A percentile compares a stretch with the other conserved stretches of the same genome.
These are phyloP conservation scores for Abrus precatorius DNA, from an alignment of 306 rosid species.

Conservation along the genomic window DNA sequence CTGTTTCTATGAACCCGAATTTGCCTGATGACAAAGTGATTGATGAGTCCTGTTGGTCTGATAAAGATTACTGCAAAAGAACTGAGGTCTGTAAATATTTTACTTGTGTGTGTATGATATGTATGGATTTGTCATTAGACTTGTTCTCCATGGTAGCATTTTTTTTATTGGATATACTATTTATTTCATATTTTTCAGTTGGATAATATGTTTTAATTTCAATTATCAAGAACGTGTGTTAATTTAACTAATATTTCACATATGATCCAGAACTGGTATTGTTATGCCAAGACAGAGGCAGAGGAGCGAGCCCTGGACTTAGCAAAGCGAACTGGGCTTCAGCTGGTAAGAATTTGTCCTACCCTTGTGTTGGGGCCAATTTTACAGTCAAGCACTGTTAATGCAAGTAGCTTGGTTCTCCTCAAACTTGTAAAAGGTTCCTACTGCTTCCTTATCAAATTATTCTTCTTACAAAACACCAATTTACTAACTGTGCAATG, in stretches of 20 bases:
- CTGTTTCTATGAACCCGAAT: conserved; percentile 37
- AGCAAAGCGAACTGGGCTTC: conserved; percentile 62
- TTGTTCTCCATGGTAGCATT: neutral
- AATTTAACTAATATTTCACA: conserved; percentile 13
- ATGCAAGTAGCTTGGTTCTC: conserved; percentile 69
- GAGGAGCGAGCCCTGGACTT: conserved; percentile 72
- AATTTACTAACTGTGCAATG: conserved; percentile 4
- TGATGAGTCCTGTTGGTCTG: conserved; percentile 64
- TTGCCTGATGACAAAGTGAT: conserved; percentile 45
- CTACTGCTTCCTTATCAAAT: conserved; percentile 1
- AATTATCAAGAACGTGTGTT: conserved; percentile 13
- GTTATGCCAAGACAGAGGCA: conserved; percentile 78
- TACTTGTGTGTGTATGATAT: neutral
- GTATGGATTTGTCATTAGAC: neutral
- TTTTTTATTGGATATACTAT: neutral
- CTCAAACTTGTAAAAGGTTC: conserved; percentile 66
- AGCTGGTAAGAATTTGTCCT: conserved; percentile 69
- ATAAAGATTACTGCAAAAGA: conserved; percentile 55
- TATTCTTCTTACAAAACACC: conserved; percentile 10
- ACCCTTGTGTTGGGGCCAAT: conserved; percentile 62
- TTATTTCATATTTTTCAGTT: neutral
- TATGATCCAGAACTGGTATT: conserved; percentile 79
- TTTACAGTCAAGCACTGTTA: conserved; percentile 63
- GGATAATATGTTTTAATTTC: neutral
- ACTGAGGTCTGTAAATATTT: conserved; percentile 43